A percentile compares a stretch with the other conserved stretches of the same genome.
Evolutionary conservation across 805 yeast genomes (phyloP).

Genomic region (Candida insectorum): DNA sequence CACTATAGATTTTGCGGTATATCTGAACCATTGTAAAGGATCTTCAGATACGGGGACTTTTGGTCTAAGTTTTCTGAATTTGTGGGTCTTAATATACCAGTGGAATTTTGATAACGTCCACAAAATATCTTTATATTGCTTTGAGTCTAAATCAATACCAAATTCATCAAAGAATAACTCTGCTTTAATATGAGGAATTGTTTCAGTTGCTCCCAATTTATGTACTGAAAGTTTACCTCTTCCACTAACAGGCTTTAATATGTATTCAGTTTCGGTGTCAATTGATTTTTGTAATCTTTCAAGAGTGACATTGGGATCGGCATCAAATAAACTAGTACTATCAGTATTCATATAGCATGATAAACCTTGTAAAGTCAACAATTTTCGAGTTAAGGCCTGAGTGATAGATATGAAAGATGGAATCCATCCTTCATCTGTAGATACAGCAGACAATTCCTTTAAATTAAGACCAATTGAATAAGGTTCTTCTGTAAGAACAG

Average conservation of each 20-base stretch:
- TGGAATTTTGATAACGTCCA: slow-evolving; percentile 80
- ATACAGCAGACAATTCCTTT: slow-evolving; percentile 84
- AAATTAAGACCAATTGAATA: slow-evolving; percentile 81
- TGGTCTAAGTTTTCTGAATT: slow-evolving; percentile 73
- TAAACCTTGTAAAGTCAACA: slow-evolving; percentile 69
- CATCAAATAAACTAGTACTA: slow-evolving; percentile 43
- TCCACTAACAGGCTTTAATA: slow-evolving; percentile 87
- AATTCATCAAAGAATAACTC: slow-evolving; percentile 84
- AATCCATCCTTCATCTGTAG: slow-evolving; percentile 81
- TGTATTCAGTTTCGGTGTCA: slow-evolving; percentile 23
- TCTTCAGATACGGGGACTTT: slow-evolving; percentile 47
- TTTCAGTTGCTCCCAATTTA: slow-evolving; percentile 70
- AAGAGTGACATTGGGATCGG: slow-evolving; percentile 48
- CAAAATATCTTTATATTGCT: slow-evolving; percentile 78
- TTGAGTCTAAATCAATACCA: slow-evolving; percentile 79
- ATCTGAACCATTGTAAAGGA: slow-evolving; percentile 79
- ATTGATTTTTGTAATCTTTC: slow-evolving; percentile 30
- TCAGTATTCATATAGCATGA: slow-evolving; percentile 85
- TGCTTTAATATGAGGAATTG: slow-evolving; percentile 64
- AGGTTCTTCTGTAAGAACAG: slow-evolving; percentile 67
- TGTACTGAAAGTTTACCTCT: slow-evolving; percentile 77
- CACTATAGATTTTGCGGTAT: slow-evolving; percentile 72
- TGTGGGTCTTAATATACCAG: slow-evolving; percentile 72
- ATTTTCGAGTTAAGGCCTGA: slow-evolving; percentile 65
- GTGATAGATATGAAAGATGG: slow-evolving; percentile 80